phyloP scores from a whole-genome alignment of 345 rosid genomes.

The Viola odorata region DNA sequence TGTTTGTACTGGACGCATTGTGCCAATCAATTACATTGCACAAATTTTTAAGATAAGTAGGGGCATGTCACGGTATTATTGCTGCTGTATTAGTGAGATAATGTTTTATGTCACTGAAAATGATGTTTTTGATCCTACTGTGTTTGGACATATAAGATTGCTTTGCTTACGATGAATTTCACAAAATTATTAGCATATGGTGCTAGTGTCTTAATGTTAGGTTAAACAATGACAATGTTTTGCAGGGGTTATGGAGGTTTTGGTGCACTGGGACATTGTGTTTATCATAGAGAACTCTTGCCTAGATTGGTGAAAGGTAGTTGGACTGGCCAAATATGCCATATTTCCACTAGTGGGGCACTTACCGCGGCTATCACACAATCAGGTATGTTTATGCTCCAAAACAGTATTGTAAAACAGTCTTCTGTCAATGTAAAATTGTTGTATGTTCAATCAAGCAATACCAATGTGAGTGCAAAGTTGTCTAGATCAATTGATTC shows the following conservation, averaged over 20 bases:
- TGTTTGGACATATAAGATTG: no score
- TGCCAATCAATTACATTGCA: neutral
- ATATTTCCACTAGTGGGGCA: conserved; percentile 77
- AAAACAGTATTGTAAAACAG: no score
- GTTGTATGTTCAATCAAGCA: no score
- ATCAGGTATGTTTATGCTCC: conserved; percentile 42
- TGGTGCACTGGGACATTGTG: conserved; percentile 91
- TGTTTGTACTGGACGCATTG: no score
- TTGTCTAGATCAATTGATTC: no score
- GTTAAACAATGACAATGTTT: conserved; percentile 15
- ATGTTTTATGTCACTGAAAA: neutral
- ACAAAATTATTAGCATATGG: no score
- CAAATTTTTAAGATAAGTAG: neutral
- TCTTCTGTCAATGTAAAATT: no score
- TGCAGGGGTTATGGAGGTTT: conserved; percentile 96
- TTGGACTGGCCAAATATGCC: conserved; percentile 47
- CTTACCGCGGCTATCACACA: conserved; percentile 80
- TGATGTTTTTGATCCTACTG: no score
- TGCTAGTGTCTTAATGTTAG: no score
- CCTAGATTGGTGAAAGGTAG: conserved; percentile 77
- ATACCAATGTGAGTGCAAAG: no score
- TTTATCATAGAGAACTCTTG: conserved; percentile 72
- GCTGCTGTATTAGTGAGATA: neutral
- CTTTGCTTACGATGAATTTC: no score
- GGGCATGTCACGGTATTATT: neutral